phyloP scores from a whole-genome alignment of 345 rosid genomes.

The Kandelia obovata region DNA sequence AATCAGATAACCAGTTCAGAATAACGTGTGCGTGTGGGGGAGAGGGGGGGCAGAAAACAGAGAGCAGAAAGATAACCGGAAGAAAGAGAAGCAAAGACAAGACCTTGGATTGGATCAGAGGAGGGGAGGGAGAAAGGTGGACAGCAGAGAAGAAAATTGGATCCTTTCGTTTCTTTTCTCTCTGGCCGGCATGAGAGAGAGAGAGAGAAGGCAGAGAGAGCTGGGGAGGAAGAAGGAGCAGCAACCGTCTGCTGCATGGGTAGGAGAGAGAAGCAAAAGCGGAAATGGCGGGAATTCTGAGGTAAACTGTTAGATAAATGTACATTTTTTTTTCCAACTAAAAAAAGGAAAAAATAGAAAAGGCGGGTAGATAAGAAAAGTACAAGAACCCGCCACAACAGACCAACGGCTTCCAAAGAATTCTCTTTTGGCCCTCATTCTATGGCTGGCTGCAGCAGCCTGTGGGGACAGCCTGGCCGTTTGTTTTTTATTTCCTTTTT shows the following conservation, averaged over 20 bases:
- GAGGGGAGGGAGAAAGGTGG: background rate
- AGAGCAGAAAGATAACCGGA: constrained; percentile 8
- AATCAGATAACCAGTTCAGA: too few relatives aligned
- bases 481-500: too few relatives aligned
- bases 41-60: background rate
- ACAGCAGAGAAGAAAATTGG: background rate
- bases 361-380: too few relatives aligned
- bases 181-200: too few relatives aligned
- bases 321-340: too few relatives aligned
- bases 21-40: too few relatives aligned
- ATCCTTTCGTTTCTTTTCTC: background rate
- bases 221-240: background rate
- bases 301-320: background rate
- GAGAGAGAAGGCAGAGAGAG: background rate
- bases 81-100: background rate
- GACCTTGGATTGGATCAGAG: constrained; percentile 12
- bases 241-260: background rate
- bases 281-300: constrained; percentile 30
- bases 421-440: too few relatives aligned
- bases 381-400: too few relatives aligned
- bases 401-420: too few relatives aligned
- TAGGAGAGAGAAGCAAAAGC: constrained; percentile 5
- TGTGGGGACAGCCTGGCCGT: too few relatives aligned
- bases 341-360: too few relatives aligned
- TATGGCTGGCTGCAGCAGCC: too few relatives aligned